These are phyloP conservation scores for Rosa persica DNA, from an alignment of 306 rosid genomes.

Conservation along the genomic window DNA sequence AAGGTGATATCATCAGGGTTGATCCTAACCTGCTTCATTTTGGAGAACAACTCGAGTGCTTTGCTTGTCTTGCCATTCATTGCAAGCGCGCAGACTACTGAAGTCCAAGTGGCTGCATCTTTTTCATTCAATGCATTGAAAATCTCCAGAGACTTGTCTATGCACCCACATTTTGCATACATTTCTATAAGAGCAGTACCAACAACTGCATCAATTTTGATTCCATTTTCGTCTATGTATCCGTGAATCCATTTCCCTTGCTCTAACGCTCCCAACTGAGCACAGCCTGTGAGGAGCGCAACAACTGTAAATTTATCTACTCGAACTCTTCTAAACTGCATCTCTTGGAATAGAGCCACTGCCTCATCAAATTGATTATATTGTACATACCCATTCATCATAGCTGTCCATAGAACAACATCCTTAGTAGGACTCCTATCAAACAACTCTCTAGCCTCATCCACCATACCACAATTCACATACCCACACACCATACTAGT, in stretches of 20 bases:
- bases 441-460: slow-evolving; percentile 62
- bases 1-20: slow-evolving; percentile 69
- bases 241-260: slow-evolving; percentile 70
- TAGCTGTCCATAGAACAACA: slow-evolving; percentile 73
- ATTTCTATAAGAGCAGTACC: slow-evolving; percentile 73
- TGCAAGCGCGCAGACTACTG: slow-evolving; percentile 70
- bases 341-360: slow-evolving; percentile 50
- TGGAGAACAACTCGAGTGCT: slow-evolving; percentile 60
- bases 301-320: slow-evolving; percentile 62
- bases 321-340: slow-evolving; percentile 50
- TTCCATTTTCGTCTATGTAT: slow-evolving; percentile 41
- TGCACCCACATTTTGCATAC: slow-evolving; percentile 70
- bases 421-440: slow-evolving; percentile 60
- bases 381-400: slow-evolving; percentile 80
- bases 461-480: slow-evolving; percentile 56
- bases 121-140: slow-evolving; percentile 50
- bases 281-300: slow-evolving; percentile 70
- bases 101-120: slow-evolving; percentile 69
- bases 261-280: slow-evolving; percentile 65
- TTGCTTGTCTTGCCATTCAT: slow-evolving; percentile 61
- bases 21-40: slow-evolving; percentile 51
- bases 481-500: slow-evolving; percentile 73
- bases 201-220: slow-evolving; percentile 57
- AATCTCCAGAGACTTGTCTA: slow-evolving; percentile 57
- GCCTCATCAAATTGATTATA: slow-evolving; percentile 61